Base-by-base conservation (phyloP, 495 filamentous ascomycete genomes). In the Penicillium samsonianum region DNA sequence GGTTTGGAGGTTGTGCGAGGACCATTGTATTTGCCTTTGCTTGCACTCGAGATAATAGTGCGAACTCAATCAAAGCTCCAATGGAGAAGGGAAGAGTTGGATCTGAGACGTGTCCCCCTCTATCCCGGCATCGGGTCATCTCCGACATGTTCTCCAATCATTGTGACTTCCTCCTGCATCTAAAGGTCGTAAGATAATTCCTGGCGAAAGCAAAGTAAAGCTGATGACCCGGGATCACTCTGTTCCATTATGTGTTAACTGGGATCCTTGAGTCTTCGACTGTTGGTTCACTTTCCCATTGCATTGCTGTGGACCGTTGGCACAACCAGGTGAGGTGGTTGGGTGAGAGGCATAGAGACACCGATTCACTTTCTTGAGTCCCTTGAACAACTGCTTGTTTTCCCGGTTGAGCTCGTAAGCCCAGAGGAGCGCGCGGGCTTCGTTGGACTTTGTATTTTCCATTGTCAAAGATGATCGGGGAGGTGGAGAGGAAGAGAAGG, bases 1-100 rank as follows among this genome's bases (percentile, higher is more conserved):
- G 65, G 38, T 77, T 72, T 40, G 57, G 59, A 11, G 74, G 74
- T 25, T 74, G 67, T 19, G 63, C 31, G 57, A 77, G 74, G 26
- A 75, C 73, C 74, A 77, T 77, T 10, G n/a, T 41, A 20, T 8
- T n/a, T 5, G 2, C 4, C 22, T 22, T 5, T 20, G 31, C 9
- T 11, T 16, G 9, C 5, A 16, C 17, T 43, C 4, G 20, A 22
- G 22, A 4, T 26, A 5, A 14, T 11, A 6, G 4, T 11, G 4
- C 14, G 23, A 52, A 28, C 37, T 19, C n/a, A 28, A 20, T 10
- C n/a, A 14, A 14, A 42, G 1, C 11, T 5, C 30, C n/a, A n/a
- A 43, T 0, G 6, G 12, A 41, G 49, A 41, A 16, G 12, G n/a
- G 16, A 19, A 30, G 33, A n/a, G 28, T 19, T 38, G 19, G 14